Conservation (phyloP, 176 grass and related monocot genomes). For the Tillandsia fasciculata region DNA sequence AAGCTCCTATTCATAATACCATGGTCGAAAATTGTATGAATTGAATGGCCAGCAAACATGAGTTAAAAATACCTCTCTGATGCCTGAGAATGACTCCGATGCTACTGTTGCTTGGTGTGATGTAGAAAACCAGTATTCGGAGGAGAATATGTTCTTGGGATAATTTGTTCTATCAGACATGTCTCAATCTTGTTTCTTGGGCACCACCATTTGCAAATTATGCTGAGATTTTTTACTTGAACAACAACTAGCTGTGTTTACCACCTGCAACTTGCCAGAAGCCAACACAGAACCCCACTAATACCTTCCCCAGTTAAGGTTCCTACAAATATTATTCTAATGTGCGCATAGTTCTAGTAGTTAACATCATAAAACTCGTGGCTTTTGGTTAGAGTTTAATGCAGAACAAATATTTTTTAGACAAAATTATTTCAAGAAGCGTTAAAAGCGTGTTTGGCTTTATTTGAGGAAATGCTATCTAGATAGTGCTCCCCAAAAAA, state of each 20-base stretch:
- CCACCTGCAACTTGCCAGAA: background rate
- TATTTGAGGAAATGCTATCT: too few relatives aligned
- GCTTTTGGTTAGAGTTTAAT: too few relatives aligned
- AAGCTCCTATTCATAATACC: background rate
- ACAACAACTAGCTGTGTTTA: background rate
- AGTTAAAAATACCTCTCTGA: background rate
- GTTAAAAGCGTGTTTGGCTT: too few relatives aligned
- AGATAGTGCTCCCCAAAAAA: too few relatives aligned
- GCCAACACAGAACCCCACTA: background rate
- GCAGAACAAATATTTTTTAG: too few relatives aligned
- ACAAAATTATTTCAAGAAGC: too few relatives aligned
- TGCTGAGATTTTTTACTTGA: background rate
- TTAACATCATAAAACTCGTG: too few relatives aligned
- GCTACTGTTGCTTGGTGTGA: background rate
- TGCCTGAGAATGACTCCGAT: background rate
- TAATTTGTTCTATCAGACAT: slow-evolving; percentile 17
- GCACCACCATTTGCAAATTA: background rate
- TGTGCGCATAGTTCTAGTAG: too few relatives aligned
- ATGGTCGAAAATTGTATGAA: too few relatives aligned
- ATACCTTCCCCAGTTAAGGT: slow-evolving; percentile 36
- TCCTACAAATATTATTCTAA: slow-evolving; percentile 12
- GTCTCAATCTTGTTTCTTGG: background rate
- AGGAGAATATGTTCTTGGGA: slow-evolving; percentile 36
- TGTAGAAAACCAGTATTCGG: background rate
- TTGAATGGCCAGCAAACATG: too few relatives aligned